Conservation (phyloP, 192 early-diverging fungal species). For the Mortierella antarctica region DNA sequence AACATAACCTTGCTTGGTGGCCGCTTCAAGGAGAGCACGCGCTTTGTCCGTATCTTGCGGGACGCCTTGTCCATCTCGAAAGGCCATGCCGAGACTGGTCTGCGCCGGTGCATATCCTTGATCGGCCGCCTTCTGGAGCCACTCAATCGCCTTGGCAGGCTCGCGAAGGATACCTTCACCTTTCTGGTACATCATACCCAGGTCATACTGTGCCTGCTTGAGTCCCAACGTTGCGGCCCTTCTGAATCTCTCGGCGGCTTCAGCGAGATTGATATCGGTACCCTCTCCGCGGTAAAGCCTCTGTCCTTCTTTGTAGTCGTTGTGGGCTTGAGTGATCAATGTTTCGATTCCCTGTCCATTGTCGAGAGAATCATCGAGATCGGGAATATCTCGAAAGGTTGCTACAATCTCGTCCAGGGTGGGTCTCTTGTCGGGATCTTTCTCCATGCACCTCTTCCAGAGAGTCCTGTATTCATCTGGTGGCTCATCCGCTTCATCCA, state of each 20-base stretch:
- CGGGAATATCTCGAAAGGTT: not conserved
- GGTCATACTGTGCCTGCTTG: conserved; percentile 1
- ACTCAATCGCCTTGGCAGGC: not conserved
- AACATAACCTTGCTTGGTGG: not conserved
- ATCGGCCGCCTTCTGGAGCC: conserved; percentile 9
- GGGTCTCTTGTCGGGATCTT: not conserved
- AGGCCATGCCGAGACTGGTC: not conserved
- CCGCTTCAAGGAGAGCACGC: not conserved
- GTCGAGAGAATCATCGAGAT: not conserved
- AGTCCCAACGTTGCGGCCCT: conserved; percentile 8
- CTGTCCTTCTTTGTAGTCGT: conserved; percentile 52
- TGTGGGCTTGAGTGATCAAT: conserved; percentile 16
- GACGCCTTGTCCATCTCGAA: conserved; percentile 5
- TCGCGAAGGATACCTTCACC: conserved; percentile 3
- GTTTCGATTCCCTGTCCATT: not conserved
- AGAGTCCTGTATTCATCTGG: not conserved
- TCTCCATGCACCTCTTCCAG: not conserved
- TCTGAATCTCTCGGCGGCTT: conserved; percentile 40
- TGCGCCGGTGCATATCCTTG: conserved; percentile 4
- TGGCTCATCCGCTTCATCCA: not conserved
- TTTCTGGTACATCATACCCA: conserved; percentile 10
- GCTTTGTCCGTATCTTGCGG: conserved; percentile 8
- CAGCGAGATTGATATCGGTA: conserved; percentile 35
- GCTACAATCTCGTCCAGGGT: not conserved
- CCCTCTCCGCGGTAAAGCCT: conserved; percentile 46